phyloP scores from a whole-genome alignment of 2,329 filamentous ascomycete species.

The Trematosphaeria pertusa region DNA sequence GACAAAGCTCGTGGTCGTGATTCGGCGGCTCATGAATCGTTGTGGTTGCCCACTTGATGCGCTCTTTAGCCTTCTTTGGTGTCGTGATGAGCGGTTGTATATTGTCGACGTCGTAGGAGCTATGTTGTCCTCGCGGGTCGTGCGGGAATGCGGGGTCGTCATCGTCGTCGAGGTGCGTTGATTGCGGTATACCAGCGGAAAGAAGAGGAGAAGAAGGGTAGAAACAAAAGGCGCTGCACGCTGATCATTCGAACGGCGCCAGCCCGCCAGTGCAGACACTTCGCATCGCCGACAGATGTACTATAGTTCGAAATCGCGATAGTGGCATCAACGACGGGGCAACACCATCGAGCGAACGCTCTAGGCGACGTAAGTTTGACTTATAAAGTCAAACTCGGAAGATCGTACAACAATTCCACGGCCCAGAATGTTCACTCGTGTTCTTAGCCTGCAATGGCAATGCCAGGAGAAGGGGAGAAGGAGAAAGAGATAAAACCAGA shows the following conservation, averaged over 20 bases:
- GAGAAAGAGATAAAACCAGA: constrained; percentile 6
- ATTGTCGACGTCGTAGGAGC: constrained; percentile 5
- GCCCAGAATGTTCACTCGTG: no score
- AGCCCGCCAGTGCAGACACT: no score
- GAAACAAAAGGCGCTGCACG: neutral
- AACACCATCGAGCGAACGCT: no score
- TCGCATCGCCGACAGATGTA: no score
- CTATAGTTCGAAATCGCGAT: no score
- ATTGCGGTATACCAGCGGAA: constrained; percentile 1
- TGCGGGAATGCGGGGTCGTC: constrained; percentile 13
- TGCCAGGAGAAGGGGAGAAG: neutral
- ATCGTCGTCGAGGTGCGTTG: constrained; percentile 15
- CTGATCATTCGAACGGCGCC: no score
- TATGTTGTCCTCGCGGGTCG: constrained; percentile 21
- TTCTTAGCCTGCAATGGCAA: no score
- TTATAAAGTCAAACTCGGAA: no score
- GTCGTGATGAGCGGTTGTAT: constrained; percentile 2
- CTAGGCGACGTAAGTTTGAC: no score
- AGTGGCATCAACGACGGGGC: no score
- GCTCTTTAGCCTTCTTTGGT: constrained; percentile 1
- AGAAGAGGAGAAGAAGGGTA: constrained; percentile 3
- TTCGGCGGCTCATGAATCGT: constrained; percentile 10
- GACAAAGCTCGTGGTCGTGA: constrained; percentile 3
- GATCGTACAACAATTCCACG: no score
- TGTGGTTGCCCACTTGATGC: constrained; percentile 7